A percentile compares a stretch with the other conserved stretches of the same genome.
Conservation (phyloP, 495 filamentous ascomycete species). For the Parmelia sp. region DNA sequence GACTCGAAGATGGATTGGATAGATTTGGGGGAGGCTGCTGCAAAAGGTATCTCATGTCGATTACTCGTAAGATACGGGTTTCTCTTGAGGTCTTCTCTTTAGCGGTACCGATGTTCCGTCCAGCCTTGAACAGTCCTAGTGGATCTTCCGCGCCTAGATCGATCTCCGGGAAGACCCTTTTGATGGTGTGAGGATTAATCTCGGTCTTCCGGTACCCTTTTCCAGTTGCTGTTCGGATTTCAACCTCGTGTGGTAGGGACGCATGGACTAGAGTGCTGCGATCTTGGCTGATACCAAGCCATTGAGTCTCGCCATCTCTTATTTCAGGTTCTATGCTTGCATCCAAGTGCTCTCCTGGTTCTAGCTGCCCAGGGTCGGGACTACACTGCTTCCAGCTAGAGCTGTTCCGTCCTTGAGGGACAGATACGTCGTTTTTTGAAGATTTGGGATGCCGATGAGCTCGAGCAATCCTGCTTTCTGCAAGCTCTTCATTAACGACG, state of each 20-base stretch:
- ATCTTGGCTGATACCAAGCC: slow-evolving; percentile 67
- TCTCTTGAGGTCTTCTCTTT: no score
- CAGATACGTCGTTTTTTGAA: neutral
- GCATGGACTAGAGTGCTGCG: slow-evolving; percentile 58
- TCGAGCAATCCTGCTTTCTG: slow-evolving; percentile 28
- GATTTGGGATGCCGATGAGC: neutral
- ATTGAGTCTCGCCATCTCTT: slow-evolving; percentile 27
- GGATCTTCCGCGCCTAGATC: slow-evolving; percentile 64
- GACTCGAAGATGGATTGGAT: neutral
- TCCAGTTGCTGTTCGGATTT: slow-evolving; percentile 11
- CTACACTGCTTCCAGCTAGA: neutral
- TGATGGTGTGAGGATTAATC: slow-evolving; percentile 66
- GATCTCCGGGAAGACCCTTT: slow-evolving; percentile 58
- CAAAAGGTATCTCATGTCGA: slow-evolving; percentile 9
- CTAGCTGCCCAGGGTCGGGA: neutral
- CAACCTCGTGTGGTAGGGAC: slow-evolving; percentile 51
- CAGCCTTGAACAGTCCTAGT: slow-evolving; percentile 2
- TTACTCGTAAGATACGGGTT: neutral
- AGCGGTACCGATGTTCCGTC: neutral
- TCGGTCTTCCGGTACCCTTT: slow-evolving; percentile 38
- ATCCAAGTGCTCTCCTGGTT: neutral
- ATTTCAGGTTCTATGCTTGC: neutral
- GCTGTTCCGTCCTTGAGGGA: neutral
- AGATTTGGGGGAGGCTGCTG: neutral
- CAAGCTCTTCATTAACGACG: slow-evolving; percentile 80